Evolutionary conservation across 2,329 filamentous ascomycete genomes (phyloP).

Genomic region (Colletotrichum lini): DNA sequence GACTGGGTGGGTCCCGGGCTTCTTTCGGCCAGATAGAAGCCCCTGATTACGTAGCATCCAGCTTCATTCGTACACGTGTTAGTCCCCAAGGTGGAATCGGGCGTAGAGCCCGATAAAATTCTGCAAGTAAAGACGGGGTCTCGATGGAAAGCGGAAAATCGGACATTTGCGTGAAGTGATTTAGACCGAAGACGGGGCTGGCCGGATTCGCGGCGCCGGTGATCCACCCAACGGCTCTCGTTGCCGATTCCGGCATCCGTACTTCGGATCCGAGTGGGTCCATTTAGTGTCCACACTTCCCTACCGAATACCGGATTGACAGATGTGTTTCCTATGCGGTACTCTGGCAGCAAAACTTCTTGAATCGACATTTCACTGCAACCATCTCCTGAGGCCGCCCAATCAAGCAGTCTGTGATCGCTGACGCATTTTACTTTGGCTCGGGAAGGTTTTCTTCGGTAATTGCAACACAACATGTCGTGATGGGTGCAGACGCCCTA

Average conservation of each 20-base stretch:
- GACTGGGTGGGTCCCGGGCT: conserved; percentile 23
- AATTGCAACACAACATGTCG: too few relatives aligned
- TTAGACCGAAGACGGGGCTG: neutral
- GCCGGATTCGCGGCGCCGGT: neutral
- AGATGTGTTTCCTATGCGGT: too few relatives aligned
- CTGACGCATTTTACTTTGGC: too few relatives aligned
- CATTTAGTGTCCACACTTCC: neutral
- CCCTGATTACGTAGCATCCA: conserved; percentile 30
- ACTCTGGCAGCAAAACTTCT: too few relatives aligned
- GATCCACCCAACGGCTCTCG: neutral
- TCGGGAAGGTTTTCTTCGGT: too few relatives aligned
- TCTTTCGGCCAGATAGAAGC: conserved; percentile 25
- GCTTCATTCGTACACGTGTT: conserved; percentile 30
- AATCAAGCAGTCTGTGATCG: too few relatives aligned
- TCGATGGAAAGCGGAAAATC: neutral
- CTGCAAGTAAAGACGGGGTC: neutral
- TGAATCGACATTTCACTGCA: too few relatives aligned
- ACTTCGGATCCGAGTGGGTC: neutral
- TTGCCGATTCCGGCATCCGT: neutral
- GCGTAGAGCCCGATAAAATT: neutral
- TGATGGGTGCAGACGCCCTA: too few relatives aligned
- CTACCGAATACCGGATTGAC: neutral
- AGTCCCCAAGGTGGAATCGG: neutral
- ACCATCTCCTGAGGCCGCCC: too few relatives aligned
- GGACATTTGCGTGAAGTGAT: neutral